These are phyloP conservation scores for Penicillium canariense DNA, from an alignment of 495 filamentous ascomycete genomes.

Conservation along the genomic window DNA sequence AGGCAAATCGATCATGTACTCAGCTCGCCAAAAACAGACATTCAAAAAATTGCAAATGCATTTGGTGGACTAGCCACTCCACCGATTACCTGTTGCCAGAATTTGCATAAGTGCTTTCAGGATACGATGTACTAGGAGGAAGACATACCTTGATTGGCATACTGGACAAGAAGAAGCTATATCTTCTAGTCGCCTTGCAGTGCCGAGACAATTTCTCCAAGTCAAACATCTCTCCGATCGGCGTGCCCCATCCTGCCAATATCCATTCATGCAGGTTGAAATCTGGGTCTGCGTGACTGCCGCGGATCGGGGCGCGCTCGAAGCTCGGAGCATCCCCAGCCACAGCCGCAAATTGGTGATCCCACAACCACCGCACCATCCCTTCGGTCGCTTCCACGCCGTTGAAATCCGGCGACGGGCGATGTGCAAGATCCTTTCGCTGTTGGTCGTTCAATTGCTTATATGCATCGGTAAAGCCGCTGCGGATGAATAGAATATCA, in stretches of 20 bases:
- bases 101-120: background rate
- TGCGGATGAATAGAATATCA: constrained; percentile 50
- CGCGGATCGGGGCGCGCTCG: constrained; percentile 28
- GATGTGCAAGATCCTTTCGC: constrained; percentile 21
- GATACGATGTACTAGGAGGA: background rate
- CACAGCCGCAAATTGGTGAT: constrained; percentile 47
- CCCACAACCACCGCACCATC: constrained; percentile 44
- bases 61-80: constrained; percentile 47
- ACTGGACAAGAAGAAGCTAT: constrained; percentile 53
- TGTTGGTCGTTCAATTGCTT: constrained; percentile 24
- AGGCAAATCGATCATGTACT: no score
- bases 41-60: constrained; percentile 41
- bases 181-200: constrained; percentile 42
- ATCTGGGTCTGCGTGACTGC: constrained; percentile 18
- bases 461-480: constrained; percentile 42
- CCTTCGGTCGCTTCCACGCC: constrained; percentile 41
- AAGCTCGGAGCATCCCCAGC: constrained; percentile 41
- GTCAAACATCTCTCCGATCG: constrained; percentile 58
- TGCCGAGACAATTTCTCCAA: constrained; percentile 45
- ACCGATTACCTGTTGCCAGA: constrained; percentile 28
- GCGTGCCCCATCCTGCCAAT: constrained; percentile 52
- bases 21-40: background rate
- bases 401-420: constrained; percentile 24
- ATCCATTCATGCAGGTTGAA: constrained; percentile 49
- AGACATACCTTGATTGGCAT: constrained; percentile 49